Percentiles rank a stretch among this genome's conserved stretches.
Conservation (phyloP, 1,284 basidiomycete species). For the Cryptococcus maquisensis region DNA sequence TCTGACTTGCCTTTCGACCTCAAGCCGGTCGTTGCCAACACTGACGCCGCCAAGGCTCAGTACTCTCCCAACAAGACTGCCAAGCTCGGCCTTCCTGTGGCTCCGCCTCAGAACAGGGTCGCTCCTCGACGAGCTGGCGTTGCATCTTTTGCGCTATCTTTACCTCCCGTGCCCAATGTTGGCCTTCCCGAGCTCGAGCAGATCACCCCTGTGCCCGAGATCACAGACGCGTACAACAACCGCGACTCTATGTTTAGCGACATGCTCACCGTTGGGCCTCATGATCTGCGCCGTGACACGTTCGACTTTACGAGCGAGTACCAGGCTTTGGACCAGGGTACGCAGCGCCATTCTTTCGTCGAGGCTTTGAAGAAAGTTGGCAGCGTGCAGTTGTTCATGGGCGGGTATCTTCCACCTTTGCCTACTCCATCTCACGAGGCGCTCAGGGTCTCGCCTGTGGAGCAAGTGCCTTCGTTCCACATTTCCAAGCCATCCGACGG, state of each 20-base stretch:
- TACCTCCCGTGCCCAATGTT: slow-evolving; percentile 8
- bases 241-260: slow-evolving; percentile 13
- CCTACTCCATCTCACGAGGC: not conserved
- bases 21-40: slow-evolving; percentile 13
- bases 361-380: slow-evolving; percentile 49
- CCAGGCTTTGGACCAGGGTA: slow-evolving; percentile 64
- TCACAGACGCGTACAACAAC: not conserved
- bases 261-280: slow-evolving; percentile 3
- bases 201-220: not conserved
- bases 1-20: slow-evolving; percentile 27
- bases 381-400: slow-evolving; percentile 11
- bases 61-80: slow-evolving; percentile 3
- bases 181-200: not conserved
- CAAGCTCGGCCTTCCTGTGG: slow-evolving; percentile 19
- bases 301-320: slow-evolving; percentile 84
- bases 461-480: slow-evolving; percentile 8
- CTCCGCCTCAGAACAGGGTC: slow-evolving; percentile 13
- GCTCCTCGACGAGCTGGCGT: slow-evolving; percentile 19
- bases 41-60: not conserved
- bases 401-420: slow-evolving; percentile 7
- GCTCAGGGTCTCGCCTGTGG: not conserved
- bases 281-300: slow-evolving; percentile 55
- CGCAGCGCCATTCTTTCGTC: slow-evolving; percentile 67
- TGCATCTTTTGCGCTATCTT: slow-evolving; percentile 12
- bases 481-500: slow-evolving; percentile 16